Evolutionary conservation across 2,329 filamentous ascomycete genomes (phyloP), one percentile per base, ranked within the genome.

Genomic region (Trichoderma koningiopsis): DNA sequence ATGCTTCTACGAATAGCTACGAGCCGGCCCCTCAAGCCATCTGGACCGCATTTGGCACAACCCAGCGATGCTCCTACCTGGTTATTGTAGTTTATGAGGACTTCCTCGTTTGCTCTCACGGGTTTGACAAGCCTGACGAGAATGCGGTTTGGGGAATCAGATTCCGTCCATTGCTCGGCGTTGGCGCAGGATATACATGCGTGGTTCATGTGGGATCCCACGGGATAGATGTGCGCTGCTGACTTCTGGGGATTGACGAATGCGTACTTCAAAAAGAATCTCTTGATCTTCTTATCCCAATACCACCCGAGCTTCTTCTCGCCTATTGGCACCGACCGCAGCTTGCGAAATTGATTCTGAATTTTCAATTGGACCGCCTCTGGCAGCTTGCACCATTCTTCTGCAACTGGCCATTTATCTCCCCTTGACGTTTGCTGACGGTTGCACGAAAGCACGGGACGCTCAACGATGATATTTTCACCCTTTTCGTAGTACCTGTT

Each of bases 31-130:
- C 6, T 27, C 14, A 55, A 19, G 24, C 43, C 63, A 14, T 47
- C 22, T 2, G 35, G 59, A 6, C 63, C 62, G 37, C 76, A 77
- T 6, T 71, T 19, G 0, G 64, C 63, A 67, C 81, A 82, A 0
- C 56, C 52, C 49, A 78, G 79, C 11, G 70, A 62, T 69, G 3
- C 72, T 68, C 29, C 49, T 49, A 19, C 11, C 8, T 8, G 3
- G 49, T 76, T 76, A 63, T 76, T 73, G 68, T 83, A 82, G 71
- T 78, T 71, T 72, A 83, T 78, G 37, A 78, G 78, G 37, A 83
- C 71, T 71, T 83, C 76, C 5, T 81, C 74, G 13, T 73, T 77
- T 2, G 68, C 37, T 3, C 43, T 58, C 35, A 83, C 47, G 3
- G 56, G 6, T 11, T 56, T 71, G 7, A 61, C 5, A 0, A 73